phyloP scores from a whole-genome alignment of 208 protist genomes.

The Leishmania aethiopica region DNA sequence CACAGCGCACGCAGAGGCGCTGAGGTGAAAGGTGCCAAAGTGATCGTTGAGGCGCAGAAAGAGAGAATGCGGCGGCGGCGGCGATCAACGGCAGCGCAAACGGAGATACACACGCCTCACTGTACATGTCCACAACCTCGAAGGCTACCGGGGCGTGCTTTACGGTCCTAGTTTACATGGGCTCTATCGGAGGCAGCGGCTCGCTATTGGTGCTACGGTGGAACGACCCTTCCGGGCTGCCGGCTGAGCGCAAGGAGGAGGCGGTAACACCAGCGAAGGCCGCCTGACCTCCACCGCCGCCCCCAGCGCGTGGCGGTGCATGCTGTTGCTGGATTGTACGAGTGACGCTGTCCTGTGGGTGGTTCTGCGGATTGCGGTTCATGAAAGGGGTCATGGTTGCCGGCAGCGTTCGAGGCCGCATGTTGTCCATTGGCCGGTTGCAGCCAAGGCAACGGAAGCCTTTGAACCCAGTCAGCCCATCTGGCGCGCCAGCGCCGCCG shows the following conservation, averaged over 20 bases:
- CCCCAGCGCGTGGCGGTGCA: conserved; percentile 19
- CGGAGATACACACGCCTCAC: background rate
- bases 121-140: conserved; percentile 3
- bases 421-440: conserved; percentile 79
- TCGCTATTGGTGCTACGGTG: conserved; percentile 35
- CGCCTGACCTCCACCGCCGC: background rate
- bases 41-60: background rate
- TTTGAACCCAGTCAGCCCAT: conserved; percentile 85
- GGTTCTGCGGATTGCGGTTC: conserved; percentile 79
- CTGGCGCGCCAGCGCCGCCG: conserved; percentile 39
- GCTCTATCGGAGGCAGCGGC: conserved; percentile 31
- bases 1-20: background rate
- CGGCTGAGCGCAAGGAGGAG: background rate
- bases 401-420: conserved; percentile 69
- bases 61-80: background rate
- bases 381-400: conserved; percentile 72
- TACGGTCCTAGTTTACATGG: conserved; percentile 8
- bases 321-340: conserved; percentile 74
- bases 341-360: conserved; percentile 62
- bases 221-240: conserved; percentile 16
- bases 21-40: background rate
- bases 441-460: conserved; percentile 90
- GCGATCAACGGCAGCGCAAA: background rate
- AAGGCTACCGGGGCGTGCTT: no score
- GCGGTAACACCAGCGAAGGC: background rate